Evolutionary conservation across 306 rosid species (phyloP).

Genomic region (Parietaria judaica): DNA sequence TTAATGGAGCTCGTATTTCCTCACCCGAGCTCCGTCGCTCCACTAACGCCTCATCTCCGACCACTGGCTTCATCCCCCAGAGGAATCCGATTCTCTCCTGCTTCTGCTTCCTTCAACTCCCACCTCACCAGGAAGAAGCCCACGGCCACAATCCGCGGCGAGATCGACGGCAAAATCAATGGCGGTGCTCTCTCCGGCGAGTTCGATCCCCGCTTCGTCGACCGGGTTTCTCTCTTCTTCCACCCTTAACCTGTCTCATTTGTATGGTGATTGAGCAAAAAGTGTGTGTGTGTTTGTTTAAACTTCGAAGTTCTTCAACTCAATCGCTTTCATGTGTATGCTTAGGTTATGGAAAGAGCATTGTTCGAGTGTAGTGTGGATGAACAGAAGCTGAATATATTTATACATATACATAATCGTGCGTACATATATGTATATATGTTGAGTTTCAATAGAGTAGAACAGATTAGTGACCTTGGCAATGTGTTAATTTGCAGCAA

Average conservation of each 20-base stretch:
- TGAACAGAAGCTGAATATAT: too few species aligned
- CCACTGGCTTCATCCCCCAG: not conserved
- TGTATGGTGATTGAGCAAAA: not conserved
- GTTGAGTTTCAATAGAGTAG: not conserved
- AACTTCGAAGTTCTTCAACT: not conserved
- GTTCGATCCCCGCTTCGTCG: constrained; percentile 65
- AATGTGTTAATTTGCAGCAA: constrained; percentile 49
- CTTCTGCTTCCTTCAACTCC: not conserved
- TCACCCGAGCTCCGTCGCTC: not conserved
- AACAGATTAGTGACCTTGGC: constrained; percentile 17
- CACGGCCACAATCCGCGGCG: constrained; percentile 35
- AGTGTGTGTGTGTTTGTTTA: not conserved
- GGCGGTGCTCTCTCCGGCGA: constrained; percentile 71
- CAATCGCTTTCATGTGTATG: not conserved
- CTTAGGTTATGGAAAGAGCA: not conserved
- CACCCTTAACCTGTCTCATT: not conserved
- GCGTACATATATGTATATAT: not conserved
- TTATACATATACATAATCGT: not conserved
- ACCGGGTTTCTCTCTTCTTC: constrained; percentile 36
- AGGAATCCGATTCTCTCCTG: not conserved
- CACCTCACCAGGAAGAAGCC: not conserved
- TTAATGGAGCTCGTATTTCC: not conserved
- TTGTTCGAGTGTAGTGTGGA: too few species aligned
- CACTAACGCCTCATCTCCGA: not conserved
- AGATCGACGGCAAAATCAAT: constrained; percentile 58